phyloP scores from a whole-genome alignment of 1,139 yeast genomes.

The Debaryomycetaceae sp. region DNA sequence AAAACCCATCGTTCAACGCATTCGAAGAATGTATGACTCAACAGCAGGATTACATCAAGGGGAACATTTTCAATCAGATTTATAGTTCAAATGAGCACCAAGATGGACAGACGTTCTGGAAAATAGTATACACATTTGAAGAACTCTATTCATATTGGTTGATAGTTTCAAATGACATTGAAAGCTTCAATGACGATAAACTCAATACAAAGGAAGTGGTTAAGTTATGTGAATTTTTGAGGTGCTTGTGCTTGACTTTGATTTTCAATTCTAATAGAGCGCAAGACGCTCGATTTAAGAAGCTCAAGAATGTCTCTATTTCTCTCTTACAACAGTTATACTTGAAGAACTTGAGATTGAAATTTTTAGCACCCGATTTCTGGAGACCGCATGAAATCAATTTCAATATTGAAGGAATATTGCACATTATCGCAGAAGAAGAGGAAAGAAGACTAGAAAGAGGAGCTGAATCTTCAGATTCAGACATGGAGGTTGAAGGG shows the following conservation, averaged over 20 bases:
- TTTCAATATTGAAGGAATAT: slow-evolving; percentile 27
- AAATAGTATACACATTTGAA: slow-evolving; percentile 30
- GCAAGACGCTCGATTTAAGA: slow-evolving; percentile 15
- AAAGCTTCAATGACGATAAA: slow-evolving; percentile 45
- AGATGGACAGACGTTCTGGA: slow-evolving; percentile 26
- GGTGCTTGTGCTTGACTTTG: slow-evolving; percentile 50
- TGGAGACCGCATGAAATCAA: slow-evolving; percentile 47
- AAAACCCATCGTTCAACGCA: slow-evolving; percentile 15
- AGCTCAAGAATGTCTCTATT: slow-evolving; percentile 39
- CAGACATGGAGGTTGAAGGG: slow-evolving; percentile 6
- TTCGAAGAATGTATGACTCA: slow-evolving; percentile 7
- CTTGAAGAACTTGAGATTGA: slow-evolving; percentile 62
- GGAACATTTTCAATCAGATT: slow-evolving; percentile 10
- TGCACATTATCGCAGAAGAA: slow-evolving; percentile 37
- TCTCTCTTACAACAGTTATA: slow-evolving; percentile 66
- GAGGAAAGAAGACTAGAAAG: slow-evolving; percentile 24
- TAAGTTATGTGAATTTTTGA: slow-evolving; percentile 48
- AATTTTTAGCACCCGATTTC: slow-evolving; percentile 50
- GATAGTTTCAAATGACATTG: slow-evolving; percentile 69
- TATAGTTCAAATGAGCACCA: slow-evolving; percentile 7
- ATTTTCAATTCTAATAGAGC: slow-evolving; percentile 39
- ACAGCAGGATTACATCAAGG: slow-evolving; percentile 19
- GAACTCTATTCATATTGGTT: slow-evolving; percentile 45
- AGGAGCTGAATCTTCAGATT: slow-evolving; percentile 12
- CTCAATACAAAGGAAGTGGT: slow-evolving; percentile 46